Evolutionary conservation across 2,329 filamentous ascomycete species (phyloP), one percentile per base, ranked within the genome.

Genomic region (Monilinia laxa): DNA sequence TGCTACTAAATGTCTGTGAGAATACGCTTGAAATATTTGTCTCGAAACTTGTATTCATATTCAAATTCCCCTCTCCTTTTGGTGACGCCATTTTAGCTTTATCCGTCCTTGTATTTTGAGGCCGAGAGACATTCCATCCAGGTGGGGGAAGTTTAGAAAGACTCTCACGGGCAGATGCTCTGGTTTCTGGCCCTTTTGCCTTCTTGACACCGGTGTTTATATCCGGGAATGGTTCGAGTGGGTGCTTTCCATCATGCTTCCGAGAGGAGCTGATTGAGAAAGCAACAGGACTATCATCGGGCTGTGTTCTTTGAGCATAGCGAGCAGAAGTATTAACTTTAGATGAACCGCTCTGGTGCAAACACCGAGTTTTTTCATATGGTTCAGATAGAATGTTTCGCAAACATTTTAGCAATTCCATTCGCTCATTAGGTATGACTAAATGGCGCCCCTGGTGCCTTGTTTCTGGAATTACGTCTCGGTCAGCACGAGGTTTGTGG

Each of bases 41-140:
- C 3, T 66, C 64, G 56, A 75, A 74, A 57, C 70, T 72, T 10
- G 67, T 69, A 35, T 68, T 63, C 0, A 52, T 60, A 25, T 62
- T 68, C 25, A 38, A 23, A 25, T 35, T 47, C 18, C 28, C 62
- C 20, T 60, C 16, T 11, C 11, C 25, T 23, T 54, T 62, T 14
- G 23, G 35, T 31, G 42, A 31, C 31, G 42, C 23, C 31, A 11
- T 53, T 31, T 31, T 59, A 2, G 16, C 7, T 65, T 51, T 54
- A 25, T 16, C 12, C 16, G n/a, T 31, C 16, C 59, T 25, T 23
- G 54, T 20, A 18, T 35, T 47, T 51, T 38, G 58, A 18, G 28
- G 28, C 20, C 47, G 47, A 12, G 45, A 60, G 18, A 51, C n/a
- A 35, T 51, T 51, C 58, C 31, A 64, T 20, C 14, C 25, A 16